Conservation (phyloP, 768 basidiomycete species). For the Macrocybe gigantea region DNA sequence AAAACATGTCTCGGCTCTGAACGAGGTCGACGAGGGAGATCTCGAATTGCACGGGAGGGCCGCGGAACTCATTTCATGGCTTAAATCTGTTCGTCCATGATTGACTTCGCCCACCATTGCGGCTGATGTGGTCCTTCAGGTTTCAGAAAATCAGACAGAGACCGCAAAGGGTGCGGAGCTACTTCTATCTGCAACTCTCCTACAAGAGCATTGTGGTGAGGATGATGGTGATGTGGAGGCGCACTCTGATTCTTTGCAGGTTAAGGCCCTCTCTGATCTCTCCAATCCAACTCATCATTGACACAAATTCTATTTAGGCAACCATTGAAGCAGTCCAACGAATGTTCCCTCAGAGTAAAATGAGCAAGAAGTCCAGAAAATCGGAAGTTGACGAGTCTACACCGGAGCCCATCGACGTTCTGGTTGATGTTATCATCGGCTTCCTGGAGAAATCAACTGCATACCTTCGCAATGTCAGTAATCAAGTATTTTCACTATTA, state of each 20-base stretch:
- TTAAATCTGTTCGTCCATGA: conserved; percentile 35
- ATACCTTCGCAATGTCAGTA: conserved; percentile 76
- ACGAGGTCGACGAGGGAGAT: conserved; percentile 53
- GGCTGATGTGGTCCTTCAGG: conserved; percentile 16
- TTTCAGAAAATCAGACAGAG: conserved; percentile 39
- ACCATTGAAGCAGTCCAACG: conserved; percentile 54
- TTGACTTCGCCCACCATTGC: background rate
- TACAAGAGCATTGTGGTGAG: conserved; percentile 69
- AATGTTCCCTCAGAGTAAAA: conserved; percentile 38
- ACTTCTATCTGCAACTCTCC: conserved; percentile 60
- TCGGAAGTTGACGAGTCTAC: conserved; percentile 29
- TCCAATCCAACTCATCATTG: background rate
- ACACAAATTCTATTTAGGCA: conserved; percentile 31
- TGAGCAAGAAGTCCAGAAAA: conserved; percentile 36
- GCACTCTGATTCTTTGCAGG: conserved; percentile 44
- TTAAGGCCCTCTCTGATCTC: conserved; percentile 16
- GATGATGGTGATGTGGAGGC: conserved; percentile 41
- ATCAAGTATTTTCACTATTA: conserved; percentile 72
- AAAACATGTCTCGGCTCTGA: conserved; percentile 57
- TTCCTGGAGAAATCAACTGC: conserved; percentile 80
- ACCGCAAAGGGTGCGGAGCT: conserved; percentile 65
- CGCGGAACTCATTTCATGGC: conserved; percentile 29
- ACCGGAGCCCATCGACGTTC: conserved; percentile 69
- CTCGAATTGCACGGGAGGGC: conserved; percentile 39
- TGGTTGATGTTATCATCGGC: conserved; percentile 88